Conservation (phyloP, 2,329 filamentous ascomycete genomes). For the Trichoderma aggressivum region DNA sequence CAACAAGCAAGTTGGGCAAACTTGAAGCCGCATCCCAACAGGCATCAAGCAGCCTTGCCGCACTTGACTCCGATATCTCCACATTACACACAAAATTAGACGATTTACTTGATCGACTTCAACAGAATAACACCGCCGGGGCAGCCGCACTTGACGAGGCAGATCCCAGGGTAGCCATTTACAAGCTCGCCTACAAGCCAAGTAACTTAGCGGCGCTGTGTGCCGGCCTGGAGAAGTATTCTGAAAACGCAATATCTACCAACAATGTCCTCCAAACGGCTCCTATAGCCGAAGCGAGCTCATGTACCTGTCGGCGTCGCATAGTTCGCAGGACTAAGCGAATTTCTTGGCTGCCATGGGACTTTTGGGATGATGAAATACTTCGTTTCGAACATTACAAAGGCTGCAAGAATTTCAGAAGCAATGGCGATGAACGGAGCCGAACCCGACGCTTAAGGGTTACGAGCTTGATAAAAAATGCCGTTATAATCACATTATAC, state of each 20-base stretch:
- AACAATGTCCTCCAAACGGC: neutral
- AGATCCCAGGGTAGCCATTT: neutral
- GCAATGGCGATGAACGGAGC: neutral
- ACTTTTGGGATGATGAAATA: neutral
- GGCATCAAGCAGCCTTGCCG: neutral
- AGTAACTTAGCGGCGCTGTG: neutral
- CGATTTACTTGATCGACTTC: neutral
- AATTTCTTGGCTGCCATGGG: neutral
- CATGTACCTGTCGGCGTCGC: neutral
- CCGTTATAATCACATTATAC: neutral
- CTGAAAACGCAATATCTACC: neutral
- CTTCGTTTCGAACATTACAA: neutral
- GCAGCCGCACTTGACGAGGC: neutral
- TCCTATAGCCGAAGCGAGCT: neutral
- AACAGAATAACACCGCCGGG: neutral
- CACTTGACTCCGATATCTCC: neutral
- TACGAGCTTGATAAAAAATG: neutral
- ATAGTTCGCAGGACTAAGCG: neutral
- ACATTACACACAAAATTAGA: neutral
- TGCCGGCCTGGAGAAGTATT: neutral
- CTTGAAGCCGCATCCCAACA: neutral
- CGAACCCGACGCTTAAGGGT: neutral
- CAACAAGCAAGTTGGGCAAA: neutral
- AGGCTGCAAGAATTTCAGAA: neutral
- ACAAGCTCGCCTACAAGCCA: neutral